These are phyloP conservation scores for Crotalaria pallida DNA, from an alignment of 306 rosid genomes.

Conservation along the genomic window DNA sequence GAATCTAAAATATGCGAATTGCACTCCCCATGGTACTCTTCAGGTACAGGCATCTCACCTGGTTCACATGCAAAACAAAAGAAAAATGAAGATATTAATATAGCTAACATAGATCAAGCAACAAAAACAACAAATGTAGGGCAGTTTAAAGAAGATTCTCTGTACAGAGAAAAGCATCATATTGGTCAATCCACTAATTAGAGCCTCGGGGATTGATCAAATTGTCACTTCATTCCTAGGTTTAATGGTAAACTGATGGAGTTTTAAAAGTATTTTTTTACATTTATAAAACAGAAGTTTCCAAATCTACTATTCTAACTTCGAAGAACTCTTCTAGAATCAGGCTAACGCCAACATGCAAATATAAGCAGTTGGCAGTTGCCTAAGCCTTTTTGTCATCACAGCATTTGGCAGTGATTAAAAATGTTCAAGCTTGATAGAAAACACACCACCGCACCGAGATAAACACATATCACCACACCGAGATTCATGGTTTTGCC, in stretches of 20 bases:
- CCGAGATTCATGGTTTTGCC: too few relatives aligned
- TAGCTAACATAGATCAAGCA: not conserved
- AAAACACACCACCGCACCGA: too few relatives aligned
- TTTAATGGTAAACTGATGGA: not conserved
- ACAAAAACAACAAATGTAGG: not conserved
- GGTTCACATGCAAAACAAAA: not conserved
- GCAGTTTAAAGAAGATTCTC: not conserved
- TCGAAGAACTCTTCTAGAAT: too few relatives aligned
- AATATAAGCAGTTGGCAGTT: too few relatives aligned
- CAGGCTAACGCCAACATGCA: too few relatives aligned
- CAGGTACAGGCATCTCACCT: conserved; percentile 64
- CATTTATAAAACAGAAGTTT: too few relatives aligned
- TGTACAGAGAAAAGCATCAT: not conserved
- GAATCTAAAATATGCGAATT: conserved; percentile 41
- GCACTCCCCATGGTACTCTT: conserved; percentile 69
- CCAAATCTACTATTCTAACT: too few relatives aligned
- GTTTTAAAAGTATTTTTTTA: not conserved
- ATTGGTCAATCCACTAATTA: not conserved
- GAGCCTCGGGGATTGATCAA: not conserved
- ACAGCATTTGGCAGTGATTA: too few relatives aligned
- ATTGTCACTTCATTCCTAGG: not conserved
- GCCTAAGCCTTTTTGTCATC: too few relatives aligned
- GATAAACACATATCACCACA: too few relatives aligned
- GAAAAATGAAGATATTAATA: not conserved
- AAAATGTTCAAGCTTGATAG: too few relatives aligned